Evolutionary conservation across 805 yeast genomes (phyloP), one percentile per base, ranked within the genome.

Genomic region (Priceomyces carsonii): DNA sequence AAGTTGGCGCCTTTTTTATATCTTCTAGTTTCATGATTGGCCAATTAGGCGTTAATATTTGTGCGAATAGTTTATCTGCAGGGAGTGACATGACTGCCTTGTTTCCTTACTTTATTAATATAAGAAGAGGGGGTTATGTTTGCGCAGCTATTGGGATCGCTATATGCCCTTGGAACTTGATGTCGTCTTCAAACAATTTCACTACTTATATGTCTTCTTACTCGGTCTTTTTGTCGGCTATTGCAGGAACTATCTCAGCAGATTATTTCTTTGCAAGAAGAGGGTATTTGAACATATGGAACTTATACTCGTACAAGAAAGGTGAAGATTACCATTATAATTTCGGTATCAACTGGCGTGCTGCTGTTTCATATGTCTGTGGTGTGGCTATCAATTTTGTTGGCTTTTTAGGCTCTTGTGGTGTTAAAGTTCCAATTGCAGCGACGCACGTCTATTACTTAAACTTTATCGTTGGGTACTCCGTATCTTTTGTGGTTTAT

Each of bases 31-130:
- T n/a, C n/a, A n/a, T n/a, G n/a, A n/a, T n/a, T n/a, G n/a, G n/a
- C n/a, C n/a, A n/a, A n/a, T n/a, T n/a, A n/a, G n/a, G n/a, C n/a
- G n/a, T n/a, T n/a, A n/a, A n/a, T n/a, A n/a, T n/a, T n/a, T n/a
- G n/a, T n/a, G n/a, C n/a, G n/a, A n/a, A n/a, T n/a, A n/a, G n/a
- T n/a, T n/a, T n/a, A n/a, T 60, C 55, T 66, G 74, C 73, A 8
- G 78, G 77, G 12, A 75, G 71, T 58, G 79, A 73, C 40, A 44
- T 75, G 42, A 66, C 75, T 18, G 77, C 69, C 32, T 45, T 75
- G 42, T 57, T 63, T 32, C 77, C 77, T n/a, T 54, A 57, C 36
- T 68, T 61, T 42, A 47, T 72, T 42, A 66, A 66, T 44, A 69
- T 72, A 30, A 58, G 58, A 27, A 55, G 78, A 29, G 82, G 80